These are phyloP conservation scores for Dendrocalamus latiflorus DNA, from an alignment of 202 grass and related monocot genomes.

Conservation along the genomic window DNA sequence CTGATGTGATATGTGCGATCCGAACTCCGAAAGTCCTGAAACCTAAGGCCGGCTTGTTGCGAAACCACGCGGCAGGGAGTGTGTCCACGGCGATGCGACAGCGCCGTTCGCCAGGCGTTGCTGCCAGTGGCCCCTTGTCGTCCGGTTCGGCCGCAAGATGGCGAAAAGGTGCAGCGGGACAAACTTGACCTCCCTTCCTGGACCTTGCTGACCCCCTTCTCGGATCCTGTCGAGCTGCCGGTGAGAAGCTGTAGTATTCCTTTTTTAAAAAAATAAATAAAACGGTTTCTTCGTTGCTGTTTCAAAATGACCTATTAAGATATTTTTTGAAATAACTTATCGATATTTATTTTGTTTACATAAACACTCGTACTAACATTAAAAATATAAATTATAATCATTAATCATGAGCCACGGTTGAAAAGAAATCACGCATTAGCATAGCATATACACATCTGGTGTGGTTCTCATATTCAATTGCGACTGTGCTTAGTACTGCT, in stretches of 20 bases:
- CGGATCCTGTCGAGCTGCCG: slow-evolving; percentile 29
- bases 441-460: neutral
- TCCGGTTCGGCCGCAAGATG: neutral
- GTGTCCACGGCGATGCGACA: slow-evolving; percentile 6
- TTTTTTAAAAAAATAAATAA: too few species aligned
- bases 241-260: slow-evolving; percentile 20
- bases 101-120: neutral
- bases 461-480: neutral
- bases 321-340: too few species aligned
- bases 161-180: neutral
- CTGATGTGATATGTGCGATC: neutral
- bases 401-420: too few species aligned
- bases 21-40: neutral
- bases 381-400: too few species aligned
- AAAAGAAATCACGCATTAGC: too few species aligned
- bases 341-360: too few species aligned
- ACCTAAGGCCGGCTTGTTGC: neutral
- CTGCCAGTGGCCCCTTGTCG: neutral
- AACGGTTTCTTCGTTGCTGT: accelerated
- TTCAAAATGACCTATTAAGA: accelerated
- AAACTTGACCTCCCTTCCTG: slow-evolving; percentile 18
- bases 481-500: neutral
- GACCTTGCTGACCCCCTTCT: slow-evolving; percentile 34
- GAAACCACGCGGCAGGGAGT: neutral
- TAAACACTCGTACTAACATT: too few species aligned